These are phyloP conservation scores for Hemileccinum rubropunctum DNA, from an alignment of 768 basidiomycete genomes.

Conservation along the genomic window DNA sequence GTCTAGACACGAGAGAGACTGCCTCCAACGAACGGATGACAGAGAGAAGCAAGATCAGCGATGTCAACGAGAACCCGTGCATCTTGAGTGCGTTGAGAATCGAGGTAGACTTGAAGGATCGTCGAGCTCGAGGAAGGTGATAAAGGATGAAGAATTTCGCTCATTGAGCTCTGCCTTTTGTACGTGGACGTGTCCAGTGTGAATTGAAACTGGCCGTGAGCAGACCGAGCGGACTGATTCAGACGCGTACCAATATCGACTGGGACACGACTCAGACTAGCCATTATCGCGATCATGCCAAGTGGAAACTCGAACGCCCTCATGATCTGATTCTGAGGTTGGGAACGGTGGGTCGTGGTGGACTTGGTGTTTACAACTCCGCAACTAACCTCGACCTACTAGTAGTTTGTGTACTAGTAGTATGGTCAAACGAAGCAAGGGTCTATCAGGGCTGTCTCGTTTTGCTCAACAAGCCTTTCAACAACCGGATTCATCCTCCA, in stretches of 20 bases:
- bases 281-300: background rate
- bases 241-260: background rate
- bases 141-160: background rate
- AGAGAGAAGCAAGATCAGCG: conserved; percentile 14
- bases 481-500: conserved; percentile 9
- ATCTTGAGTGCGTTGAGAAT: conserved; percentile 20
- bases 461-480: conserved; percentile 42
- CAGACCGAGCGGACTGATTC: background rate
- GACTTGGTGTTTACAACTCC: conserved; percentile 5
- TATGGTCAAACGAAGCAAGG: conserved; percentile 43
- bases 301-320: background rate
- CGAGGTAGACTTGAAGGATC: conserved; percentile 14
- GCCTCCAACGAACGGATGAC: conserved; percentile 10
- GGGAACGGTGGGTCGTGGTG: too few relatives aligned
- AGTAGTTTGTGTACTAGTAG: background rate
- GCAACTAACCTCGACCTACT: background rate
- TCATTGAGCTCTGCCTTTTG: conserved; percentile 5
- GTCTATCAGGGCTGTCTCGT: conserved; percentile 42
- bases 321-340: too few relatives aligned
- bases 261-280: background rate
- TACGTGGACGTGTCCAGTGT: conserved; percentile 7
- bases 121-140: conserved; percentile 2
- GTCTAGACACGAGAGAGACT: conserved; percentile 15
- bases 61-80: conserved; percentile 11
- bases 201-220: conserved; percentile 8